A percentile compares a stretch with the other conserved stretches of the same genome.
Conservation (phyloP, 2,329 filamentous ascomycete genomes). For the Elsinoe necatrix region DNA sequence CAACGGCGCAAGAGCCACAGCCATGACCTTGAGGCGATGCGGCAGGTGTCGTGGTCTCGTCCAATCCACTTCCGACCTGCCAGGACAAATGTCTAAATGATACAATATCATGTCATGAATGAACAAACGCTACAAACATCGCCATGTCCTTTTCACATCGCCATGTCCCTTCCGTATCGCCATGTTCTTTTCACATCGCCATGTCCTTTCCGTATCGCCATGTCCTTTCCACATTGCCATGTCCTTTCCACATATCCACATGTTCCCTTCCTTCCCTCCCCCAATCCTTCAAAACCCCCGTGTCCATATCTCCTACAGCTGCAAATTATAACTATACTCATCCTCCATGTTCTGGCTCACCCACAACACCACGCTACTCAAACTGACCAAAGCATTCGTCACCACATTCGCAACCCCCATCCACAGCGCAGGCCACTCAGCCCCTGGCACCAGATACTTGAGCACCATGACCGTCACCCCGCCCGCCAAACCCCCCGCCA, state of each 20-base stretch:
- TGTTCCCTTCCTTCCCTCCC: too few relatives aligned
- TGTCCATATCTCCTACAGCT: conserved; percentile 37
- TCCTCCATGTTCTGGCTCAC: conserved; percentile 66
- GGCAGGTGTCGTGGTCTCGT: conserved; percentile 10
- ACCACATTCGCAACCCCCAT: conserved; percentile 60
- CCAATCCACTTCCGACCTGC: neutral
- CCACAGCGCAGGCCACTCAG: conserved; percentile 54
- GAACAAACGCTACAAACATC: conserved; percentile 8
- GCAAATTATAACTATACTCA: conserved; percentile 62
- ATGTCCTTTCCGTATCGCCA: too few relatives aligned
- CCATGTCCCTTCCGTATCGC: too few relatives aligned
- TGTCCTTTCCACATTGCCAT: too few relatives aligned
- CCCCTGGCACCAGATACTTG: conserved; percentile 56
- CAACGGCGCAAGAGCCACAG: conserved; percentile 33
- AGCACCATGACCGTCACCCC: conserved; percentile 59
- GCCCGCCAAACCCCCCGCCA: conserved; percentile 59
- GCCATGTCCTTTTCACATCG: neutral
- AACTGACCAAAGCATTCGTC: conserved; percentile 57
- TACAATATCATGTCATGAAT: conserved; percentile 7
- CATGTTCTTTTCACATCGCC: neutral
- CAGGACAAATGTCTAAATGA: neutral
- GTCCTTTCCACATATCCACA: too few relatives aligned
- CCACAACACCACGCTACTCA: conserved; percentile 59
- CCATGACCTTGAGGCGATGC: conserved; percentile 24
- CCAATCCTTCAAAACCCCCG: too few relatives aligned